Evolutionary conservation across 2,329 filamentous ascomycete species (phyloP).

Genomic region (Fusarium hostae): DNA sequence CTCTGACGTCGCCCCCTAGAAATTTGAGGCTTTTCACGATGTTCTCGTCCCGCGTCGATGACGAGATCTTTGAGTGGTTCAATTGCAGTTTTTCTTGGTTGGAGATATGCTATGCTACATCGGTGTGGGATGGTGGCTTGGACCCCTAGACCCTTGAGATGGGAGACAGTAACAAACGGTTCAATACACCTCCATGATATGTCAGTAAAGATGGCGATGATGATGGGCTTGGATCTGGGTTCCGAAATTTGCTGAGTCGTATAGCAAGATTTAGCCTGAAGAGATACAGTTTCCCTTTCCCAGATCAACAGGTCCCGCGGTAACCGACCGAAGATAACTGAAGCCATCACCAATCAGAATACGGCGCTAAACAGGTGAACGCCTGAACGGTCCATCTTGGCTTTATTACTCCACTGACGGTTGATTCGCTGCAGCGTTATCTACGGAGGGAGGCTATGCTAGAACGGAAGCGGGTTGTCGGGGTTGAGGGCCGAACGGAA

Average conservation of each 20-base stretch:
- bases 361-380: conserved; percentile 25
- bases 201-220: neutral
- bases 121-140: conserved; percentile 19
- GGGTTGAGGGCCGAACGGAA: conserved; percentile 24
- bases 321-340: conserved; percentile 26
- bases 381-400: conserved; percentile 1
- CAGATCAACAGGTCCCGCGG: conserved; percentile 36
- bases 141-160: conserved; percentile 25
- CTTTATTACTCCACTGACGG: neutral
- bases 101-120: conserved; percentile 14
- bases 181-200: neutral
- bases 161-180: conserved; percentile 14
- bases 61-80: conserved; percentile 6
- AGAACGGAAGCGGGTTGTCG: conserved; percentile 21
- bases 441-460: conserved; percentile 25
- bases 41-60: conserved; percentile 22
- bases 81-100: conserved; percentile 7
- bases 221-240: neutral
- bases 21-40: conserved; percentile 38
- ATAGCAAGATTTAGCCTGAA: conserved; percentile 22
- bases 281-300: conserved; percentile 8
- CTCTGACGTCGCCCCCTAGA: conserved; percentile 29
- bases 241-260: neutral
- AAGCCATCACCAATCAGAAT: conserved; percentile 35
- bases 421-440: conserved; percentile 28